These are phyloP conservation scores for Solanum aculeatissimum DNA, from an alignment of 305 asterid species.

Conservation along the genomic window DNA sequence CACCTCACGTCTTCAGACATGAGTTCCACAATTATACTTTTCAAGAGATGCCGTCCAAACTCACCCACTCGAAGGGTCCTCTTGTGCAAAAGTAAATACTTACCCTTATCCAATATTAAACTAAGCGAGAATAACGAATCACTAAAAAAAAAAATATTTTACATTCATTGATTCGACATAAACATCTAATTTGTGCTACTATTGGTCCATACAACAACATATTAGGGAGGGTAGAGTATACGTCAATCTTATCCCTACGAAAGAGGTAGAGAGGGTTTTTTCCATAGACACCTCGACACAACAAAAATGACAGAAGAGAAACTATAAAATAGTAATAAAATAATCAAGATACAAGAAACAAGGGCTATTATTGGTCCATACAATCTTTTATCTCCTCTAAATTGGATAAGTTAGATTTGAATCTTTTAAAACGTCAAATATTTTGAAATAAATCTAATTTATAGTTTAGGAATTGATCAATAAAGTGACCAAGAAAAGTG, in stretches of 20 bases:
- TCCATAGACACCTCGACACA: fast-evolving
- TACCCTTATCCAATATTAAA: neutral
- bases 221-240: neutral
- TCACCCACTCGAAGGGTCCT: neutral
- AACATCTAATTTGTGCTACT: neutral
- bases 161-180: neutral
- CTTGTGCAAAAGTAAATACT: neutral
- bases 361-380: neutral
- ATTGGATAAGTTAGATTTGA: neutral
- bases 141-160: neutral
- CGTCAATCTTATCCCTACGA: neutral
- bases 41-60: neutral
- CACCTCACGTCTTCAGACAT: neutral
- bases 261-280: neutral
- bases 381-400: neutral
- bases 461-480: neutral
- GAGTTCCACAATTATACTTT: neutral
- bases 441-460: neutral
- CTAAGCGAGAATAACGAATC: neutral
- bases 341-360: neutral
- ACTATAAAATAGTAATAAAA: too few relatives aligned
- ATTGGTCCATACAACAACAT: too few relatives aligned
- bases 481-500: neutral
- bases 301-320: too few relatives aligned
- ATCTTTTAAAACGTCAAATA: neutral